Base-by-base conservation (phyloP, 352 stramenopile species). In the Phytophthora sp. region DNA sequence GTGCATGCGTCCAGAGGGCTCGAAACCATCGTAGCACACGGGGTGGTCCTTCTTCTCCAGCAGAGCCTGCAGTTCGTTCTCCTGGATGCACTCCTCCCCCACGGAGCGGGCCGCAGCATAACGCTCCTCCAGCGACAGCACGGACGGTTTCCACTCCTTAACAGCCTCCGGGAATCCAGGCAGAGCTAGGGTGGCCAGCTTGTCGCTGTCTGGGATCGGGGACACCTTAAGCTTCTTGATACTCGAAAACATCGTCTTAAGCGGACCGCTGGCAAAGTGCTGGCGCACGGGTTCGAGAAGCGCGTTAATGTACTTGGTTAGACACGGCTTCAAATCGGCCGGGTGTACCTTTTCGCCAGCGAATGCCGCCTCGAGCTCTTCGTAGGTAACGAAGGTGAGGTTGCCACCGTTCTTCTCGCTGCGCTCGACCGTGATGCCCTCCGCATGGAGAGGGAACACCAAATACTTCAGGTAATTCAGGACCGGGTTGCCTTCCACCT, bases 1-100 rank as follows among this genome's bases (percentile, higher is more conserved):
- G 74, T 99, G 98, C 98, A 99, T 99, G 45, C 97, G 95, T 27
- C 98, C 98, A 11, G 89, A 98, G 0, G 98, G 98, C 78, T 99
- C 98, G 66, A 99, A 99, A 39, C 98, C 98, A 70, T 99, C 97
- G 82, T 99, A 99, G 63, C 90, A 94, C 49, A 98, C 80, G 0
- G 93, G 92, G 63, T 98, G 74, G 7, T 67, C 55, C 78, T 98
- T 98, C 66, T 96, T 97, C 65, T 93, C 82, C 27, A 98, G 68
- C 26, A 97, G 60, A 47, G 60, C 72, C 31, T 72, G 70, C 15
- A 98, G 69, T 41, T 98, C 93, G 54, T 82, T 92, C 39, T 98
- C 91, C 72, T 97, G 92, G 46, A 98, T 97, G 69, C 92, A 98
- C 68, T 98, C 94, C 57, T 98, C 92, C 29, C 85, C 94, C 2